Conservation (phyloP, 257 asterid species). For the Przewalskia tangutica region DNA sequence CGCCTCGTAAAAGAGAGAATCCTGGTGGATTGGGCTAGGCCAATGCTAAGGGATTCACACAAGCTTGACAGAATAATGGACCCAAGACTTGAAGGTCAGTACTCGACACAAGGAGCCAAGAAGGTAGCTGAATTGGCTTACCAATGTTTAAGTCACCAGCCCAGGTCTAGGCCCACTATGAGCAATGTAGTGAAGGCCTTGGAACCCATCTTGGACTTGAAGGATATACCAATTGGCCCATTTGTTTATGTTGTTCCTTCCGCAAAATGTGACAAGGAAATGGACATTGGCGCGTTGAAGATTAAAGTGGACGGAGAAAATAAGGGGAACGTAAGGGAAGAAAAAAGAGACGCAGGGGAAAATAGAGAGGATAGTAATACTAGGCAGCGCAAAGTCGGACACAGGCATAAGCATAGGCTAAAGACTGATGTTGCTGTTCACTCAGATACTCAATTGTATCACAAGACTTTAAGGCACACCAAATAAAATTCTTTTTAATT, state of each 20-base stretch:
- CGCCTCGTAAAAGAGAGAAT: constrained; percentile 40
- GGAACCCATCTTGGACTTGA: constrained; percentile 31
- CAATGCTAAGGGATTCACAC: constrained; percentile 53
- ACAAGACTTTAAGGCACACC: constrained; percentile 11
- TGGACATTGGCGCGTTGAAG: not conserved
- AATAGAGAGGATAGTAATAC: not conserved
- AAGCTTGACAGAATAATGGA: constrained; percentile 55
- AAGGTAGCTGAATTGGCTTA: constrained; percentile 59
- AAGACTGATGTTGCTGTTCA: constrained; percentile 21
- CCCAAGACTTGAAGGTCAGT: constrained; percentile 61
- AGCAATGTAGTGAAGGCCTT: constrained; percentile 39
- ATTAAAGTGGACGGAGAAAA: constrained; percentile 7
- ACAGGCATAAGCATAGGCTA: constrained; percentile 30
- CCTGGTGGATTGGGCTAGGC: constrained; percentile 74
- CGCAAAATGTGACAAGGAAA: constrained; percentile 5
- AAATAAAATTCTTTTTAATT: not conserved
- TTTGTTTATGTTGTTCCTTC: constrained; percentile 43
- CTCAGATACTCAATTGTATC: no score
- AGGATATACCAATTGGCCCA: constrained; percentile 40
- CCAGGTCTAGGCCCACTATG: constrained; percentile 65
- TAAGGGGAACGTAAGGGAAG: not conserved
- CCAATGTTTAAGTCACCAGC: constrained; percentile 46
- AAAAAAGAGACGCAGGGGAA: not conserved
- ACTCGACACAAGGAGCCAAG: constrained; percentile 55
- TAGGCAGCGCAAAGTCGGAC: constrained; percentile 22